Conservation (phyloP, 306 rosid species). For the Echinosophora koreensis region DNA sequence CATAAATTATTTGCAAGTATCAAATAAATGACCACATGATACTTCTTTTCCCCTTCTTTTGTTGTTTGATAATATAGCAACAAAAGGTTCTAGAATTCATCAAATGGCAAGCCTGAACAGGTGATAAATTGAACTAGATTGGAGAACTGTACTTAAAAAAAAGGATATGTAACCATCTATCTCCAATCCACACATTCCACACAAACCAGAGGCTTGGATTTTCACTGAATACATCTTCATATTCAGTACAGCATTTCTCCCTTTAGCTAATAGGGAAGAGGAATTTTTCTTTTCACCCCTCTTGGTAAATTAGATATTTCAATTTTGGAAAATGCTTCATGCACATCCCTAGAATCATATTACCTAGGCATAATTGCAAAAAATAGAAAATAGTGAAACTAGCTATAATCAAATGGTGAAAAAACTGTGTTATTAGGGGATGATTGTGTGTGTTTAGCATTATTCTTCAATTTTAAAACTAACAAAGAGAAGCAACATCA, state of each 20-base stretch:
- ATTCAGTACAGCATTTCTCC: background rate
- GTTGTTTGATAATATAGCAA: background rate
- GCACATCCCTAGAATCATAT: background rate
- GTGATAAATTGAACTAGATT: constrained; percentile 23
- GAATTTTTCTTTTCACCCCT: background rate
- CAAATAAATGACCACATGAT: constrained; percentile 1
- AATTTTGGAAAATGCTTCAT: background rate
- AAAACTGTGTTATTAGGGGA: background rate
- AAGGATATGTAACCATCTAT: constrained; percentile 6
- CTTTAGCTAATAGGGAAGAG: background rate
- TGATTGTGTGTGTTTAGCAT: background rate
- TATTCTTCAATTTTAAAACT: too few relatives aligned
- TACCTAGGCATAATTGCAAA: background rate
- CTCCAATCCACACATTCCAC: constrained; percentile 7
- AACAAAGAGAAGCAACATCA: constrained; percentile 41
- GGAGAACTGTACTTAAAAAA: background rate
- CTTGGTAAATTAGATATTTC: constrained; percentile 7
- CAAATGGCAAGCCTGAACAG: background rate
- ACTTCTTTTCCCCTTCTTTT: background rate
- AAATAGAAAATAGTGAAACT: background rate
- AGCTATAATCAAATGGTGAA: background rate
- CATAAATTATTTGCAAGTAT: constrained; percentile 10
- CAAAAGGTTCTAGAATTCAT: constrained; percentile 16
- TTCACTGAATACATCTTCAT: background rate
- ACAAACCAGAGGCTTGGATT: constrained; percentile 6